A percentile compares a stretch with the other conserved stretches of the same genome.
phyloP scores from a whole-genome alignment of 1,139 yeast genomes.

The Zygoascus meyerae region DNA sequence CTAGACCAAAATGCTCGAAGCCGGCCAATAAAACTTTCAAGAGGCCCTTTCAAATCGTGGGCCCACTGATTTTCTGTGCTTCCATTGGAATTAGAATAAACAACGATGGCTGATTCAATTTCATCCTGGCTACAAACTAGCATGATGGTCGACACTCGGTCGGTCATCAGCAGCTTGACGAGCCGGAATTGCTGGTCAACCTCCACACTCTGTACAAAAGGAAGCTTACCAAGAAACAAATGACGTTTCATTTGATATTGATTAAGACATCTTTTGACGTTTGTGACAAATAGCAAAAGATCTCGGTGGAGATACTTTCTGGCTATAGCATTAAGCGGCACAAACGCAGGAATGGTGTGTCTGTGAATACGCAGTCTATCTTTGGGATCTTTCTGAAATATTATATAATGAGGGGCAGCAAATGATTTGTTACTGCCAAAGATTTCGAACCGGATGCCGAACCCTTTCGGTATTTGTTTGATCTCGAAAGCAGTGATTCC shows the following conservation, averaged over 20 bases:
- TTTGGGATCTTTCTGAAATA: conserved; percentile 17
- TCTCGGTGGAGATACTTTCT: conserved; percentile 16
- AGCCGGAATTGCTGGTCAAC: conserved; percentile 18
- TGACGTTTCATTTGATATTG: conserved; percentile 11
- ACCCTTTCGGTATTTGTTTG: conserved; percentile 16
- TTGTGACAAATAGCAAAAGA: conserved; percentile 17
- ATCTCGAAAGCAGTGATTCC: conserved; percentile 25
- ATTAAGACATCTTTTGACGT: conserved; percentile 16
- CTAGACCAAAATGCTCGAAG: too few relatives aligned
- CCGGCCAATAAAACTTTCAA: too few relatives aligned
- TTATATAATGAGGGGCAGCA: conserved; percentile 23
- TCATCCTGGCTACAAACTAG: conserved; percentile 15
- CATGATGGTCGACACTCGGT: conserved; percentile 10
- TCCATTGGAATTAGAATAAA: not conserved
- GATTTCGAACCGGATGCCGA: conserved; percentile 26
- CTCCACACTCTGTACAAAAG: conserved; percentile 14
- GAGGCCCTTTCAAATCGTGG: too few relatives aligned
- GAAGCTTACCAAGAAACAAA: conserved; percentile 12
- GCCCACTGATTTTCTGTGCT: too few relatives aligned
- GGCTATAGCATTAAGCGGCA: conserved; percentile 20
- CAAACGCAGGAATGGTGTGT: conserved; percentile 24
- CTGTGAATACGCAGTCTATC: conserved; percentile 17
- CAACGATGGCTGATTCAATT: conserved; percentile 12
- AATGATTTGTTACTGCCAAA: conserved; percentile 14
- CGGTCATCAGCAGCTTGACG: conserved; percentile 17